These are phyloP conservation scores for Yamadazyma dendronema DNA, from an alignment of 1,139 yeast genomes.

Conservation along the genomic window DNA sequence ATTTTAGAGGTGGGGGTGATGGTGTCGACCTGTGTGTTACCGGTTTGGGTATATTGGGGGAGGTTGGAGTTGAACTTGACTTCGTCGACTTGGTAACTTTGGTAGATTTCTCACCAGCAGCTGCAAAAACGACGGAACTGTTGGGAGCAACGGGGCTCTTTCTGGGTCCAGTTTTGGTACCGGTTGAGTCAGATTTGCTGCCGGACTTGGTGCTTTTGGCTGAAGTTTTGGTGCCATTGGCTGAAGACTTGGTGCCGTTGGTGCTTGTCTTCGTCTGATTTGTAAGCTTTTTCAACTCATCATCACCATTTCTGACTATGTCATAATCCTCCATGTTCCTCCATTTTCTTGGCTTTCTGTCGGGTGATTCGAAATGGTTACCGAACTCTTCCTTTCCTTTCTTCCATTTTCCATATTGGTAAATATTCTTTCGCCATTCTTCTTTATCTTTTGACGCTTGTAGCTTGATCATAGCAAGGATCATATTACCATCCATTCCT, in stretches of 20 bases:
- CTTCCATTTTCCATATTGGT: constrained; percentile 14
- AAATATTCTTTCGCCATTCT: constrained; percentile 26
- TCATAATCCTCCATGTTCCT: background rate
- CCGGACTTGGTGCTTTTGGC: no score
- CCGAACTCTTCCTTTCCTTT: constrained; percentile 2
- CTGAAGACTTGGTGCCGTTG: background rate
- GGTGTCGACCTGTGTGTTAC: no score
- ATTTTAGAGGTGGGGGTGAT: no score
- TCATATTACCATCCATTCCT: constrained; percentile 18
- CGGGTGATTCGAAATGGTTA: constrained; percentile 6
- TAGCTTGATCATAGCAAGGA: constrained; percentile 24
- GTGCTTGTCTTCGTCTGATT: background rate
- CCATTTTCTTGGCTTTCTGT: background rate
- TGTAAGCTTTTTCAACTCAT: constrained; percentile 20
- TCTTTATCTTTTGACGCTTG: constrained; percentile 28
- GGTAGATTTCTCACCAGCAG: no score
- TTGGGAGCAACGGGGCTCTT: no score
- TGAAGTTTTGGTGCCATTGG: background rate
- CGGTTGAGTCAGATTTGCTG: no score
- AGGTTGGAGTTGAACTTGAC: no score
- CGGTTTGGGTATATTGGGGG: no score
- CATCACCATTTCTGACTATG: constrained; percentile 13
- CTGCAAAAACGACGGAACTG: no score
- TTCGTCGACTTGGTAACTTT: no score
- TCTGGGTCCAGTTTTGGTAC: no score